Base-by-base conservation (phyloP, 768 basidiomycete species). In the Sporobolomyces phaffii region DNA sequence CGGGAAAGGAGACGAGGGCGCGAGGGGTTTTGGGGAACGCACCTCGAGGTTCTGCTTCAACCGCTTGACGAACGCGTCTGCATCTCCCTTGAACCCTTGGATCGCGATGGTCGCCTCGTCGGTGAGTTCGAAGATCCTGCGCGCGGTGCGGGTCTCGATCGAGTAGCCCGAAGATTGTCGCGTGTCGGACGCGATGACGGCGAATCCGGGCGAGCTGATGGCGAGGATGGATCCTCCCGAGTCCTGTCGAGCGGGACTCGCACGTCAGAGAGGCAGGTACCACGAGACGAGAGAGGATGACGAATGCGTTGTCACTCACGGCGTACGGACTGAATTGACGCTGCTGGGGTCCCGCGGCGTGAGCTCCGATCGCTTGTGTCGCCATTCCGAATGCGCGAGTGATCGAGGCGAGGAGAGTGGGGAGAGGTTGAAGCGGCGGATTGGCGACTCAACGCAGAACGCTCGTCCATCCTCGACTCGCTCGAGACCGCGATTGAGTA, bases 51-150 rank as follows among this genome's bases (percentile, higher is more conserved):
- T 84, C 78, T 98, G 93, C 77, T 88, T 87, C 58, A 99, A 87
- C 76, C 87, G 87, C 84, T 97, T 96, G 75, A 98, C 91, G 75
- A 99, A 93, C 84, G 89, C 90, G 75, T 93, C 93, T 29, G 91
- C 94, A 77, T 99, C 96, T 51, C 93, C 96, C 47, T 91, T 89
- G 77, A 97, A 98, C 13, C 96, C 96, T 74, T 97, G 96, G 41
- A 96, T 91, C 24, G 94, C 92, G 26, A 99, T 81, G 8, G 92
- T 90, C 36, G 90, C 90, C 74, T 66, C 63, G 40, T 61, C 62
- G 20, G 69, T 70, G 90, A 99, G 79, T 80, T 85, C 83, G 80
- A 92, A 96, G 65, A 97, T 91, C 79, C 97, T 94, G 47, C 91
- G 87, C 11, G 91, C 91, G 78, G 96, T 97, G 78, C 94, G 84